Evolutionary conservation across 176 grass and related monocot species (phyloP).

Genomic region (Oryza glaberrima): DNA sequence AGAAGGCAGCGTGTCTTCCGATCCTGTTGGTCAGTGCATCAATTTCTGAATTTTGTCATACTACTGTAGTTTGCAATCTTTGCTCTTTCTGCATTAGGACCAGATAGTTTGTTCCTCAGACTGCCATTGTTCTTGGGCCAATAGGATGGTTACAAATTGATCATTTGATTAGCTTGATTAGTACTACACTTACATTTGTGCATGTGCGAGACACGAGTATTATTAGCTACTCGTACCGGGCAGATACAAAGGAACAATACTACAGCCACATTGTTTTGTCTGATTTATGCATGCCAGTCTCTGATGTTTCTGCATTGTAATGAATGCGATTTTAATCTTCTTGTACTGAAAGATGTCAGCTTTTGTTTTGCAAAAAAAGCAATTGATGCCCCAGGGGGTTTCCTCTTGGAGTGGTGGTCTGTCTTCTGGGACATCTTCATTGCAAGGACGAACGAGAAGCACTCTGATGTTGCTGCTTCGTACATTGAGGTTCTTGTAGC

Average conservation of each 20-base stretch:
- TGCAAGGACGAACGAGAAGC: constrained; percentile 74
- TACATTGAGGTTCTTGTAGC: constrained; percentile 60
- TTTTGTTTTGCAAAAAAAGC: constrained; percentile 42
- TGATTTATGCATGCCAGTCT: background rate
- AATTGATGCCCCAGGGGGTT: constrained; percentile 71
- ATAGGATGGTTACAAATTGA: background rate
- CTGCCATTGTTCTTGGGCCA: background rate
- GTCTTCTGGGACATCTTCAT: constrained; percentile 91
- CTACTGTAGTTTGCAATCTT: constrained; percentile 3
- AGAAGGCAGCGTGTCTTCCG: constrained; percentile 58
- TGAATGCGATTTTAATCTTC: background rate
- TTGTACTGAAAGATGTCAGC: background rate
- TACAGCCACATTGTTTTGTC: background rate
- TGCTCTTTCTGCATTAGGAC: constrained; percentile 19
- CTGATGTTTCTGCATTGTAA: constrained; percentile 32
- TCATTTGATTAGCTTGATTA: background rate
- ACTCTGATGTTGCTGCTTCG: constrained; percentile 67
- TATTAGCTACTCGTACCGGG: background rate
- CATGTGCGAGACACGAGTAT: too few species aligned
- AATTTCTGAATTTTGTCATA: background rate
- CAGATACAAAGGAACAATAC: constrained; percentile 5
- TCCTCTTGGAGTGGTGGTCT: constrained; percentile 85
- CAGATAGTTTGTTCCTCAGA: background rate
- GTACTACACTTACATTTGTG: background rate
- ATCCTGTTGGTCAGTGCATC: constrained; percentile 66